phyloP scores from a whole-genome alignment of 164 flowering plant genomes.

The Berberis vulgaris region DNA sequence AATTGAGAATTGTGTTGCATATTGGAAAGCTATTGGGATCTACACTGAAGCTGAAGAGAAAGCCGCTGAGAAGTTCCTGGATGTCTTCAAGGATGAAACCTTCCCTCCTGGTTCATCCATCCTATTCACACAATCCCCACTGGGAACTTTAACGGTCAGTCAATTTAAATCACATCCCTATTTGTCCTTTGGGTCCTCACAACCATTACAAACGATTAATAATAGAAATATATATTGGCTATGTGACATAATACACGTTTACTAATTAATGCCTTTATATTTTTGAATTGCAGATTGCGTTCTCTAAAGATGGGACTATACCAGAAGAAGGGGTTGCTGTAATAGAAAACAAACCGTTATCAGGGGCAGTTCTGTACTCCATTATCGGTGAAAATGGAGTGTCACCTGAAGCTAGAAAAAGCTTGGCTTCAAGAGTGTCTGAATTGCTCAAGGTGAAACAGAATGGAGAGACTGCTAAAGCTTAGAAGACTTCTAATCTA shows the following conservation, averaged over 20 bases:
- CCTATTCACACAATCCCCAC: conserved; percentile 57
- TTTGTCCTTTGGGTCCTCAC: not conserved
- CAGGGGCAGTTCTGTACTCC: conserved; percentile 60
- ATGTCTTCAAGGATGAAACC: conserved; percentile 52
- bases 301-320: conserved; percentile 45
- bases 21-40: conserved; percentile 54
- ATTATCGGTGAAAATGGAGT: conserved; percentile 71
- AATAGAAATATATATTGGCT: not conserved
- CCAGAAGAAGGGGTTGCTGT: conserved; percentile 41
- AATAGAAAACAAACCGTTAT: conserved; percentile 53
- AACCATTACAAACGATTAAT: not conserved
- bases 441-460: conserved; percentile 10
- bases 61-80: conserved; percentile 53
- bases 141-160: conserved; percentile 52
- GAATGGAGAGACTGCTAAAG: not conserved
- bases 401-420: conserved; percentile 45
- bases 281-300: conserved; percentile 33
- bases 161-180: not conserved
- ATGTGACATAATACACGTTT: not conserved
- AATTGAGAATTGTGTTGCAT: conserved; percentile 60
- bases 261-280: not conserved
- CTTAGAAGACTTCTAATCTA: too few relatives aligned
- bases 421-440: conserved; percentile 30
- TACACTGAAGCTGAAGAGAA: conserved; percentile 60
- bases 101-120: conserved; percentile 78